Conservation (phyloP, 2,329 filamentous ascomycete genomes). For the Chaetomium sp. region DNA sequence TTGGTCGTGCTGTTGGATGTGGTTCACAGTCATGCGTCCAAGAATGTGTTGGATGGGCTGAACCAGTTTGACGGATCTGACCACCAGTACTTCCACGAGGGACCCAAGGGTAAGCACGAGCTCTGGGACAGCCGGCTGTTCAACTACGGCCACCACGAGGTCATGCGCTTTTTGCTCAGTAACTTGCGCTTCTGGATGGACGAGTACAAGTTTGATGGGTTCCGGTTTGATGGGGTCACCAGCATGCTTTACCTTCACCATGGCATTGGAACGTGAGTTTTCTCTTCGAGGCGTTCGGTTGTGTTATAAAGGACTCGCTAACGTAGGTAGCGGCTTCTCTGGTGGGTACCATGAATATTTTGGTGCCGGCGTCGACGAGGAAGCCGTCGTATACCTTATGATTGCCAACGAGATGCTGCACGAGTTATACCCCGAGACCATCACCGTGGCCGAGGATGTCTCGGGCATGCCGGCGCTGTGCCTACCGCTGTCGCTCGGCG, state of each 20-base stretch:
- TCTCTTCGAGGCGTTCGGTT: neutral
- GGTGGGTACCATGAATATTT: constrained; percentile 99
- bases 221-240: constrained; percentile 95
- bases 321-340: constrained; percentile 68
- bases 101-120: constrained; percentile 77
- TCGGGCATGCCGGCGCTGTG: constrained; percentile 98
- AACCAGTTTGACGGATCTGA: constrained; percentile 96
- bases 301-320: neutral
- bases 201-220: constrained; percentile 92
- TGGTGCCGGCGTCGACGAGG: constrained; percentile 79
- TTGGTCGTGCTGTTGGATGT: constrained; percentile 89
- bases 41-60: constrained; percentile 90
- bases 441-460: constrained; percentile 94
- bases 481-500: constrained; percentile 74
- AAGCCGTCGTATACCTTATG: constrained; percentile 92
- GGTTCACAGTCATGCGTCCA: constrained; percentile 95
- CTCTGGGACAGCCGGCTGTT: constrained; percentile 95
- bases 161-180: constrained; percentile 89
- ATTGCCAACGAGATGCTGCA: constrained; percentile 95
- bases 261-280: constrained; percentile 84
- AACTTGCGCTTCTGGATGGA: constrained; percentile 99
- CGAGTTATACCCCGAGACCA: constrained; percentile 74
- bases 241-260: constrained; percentile 97
- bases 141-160: constrained; percentile 94
- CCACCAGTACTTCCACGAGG: constrained; percentile 91